Evolutionary conservation across 306 rosid genomes (phyloP), one percentile per base, ranked within the genome.

Genomic region (Fragaria ananassa): DNA sequence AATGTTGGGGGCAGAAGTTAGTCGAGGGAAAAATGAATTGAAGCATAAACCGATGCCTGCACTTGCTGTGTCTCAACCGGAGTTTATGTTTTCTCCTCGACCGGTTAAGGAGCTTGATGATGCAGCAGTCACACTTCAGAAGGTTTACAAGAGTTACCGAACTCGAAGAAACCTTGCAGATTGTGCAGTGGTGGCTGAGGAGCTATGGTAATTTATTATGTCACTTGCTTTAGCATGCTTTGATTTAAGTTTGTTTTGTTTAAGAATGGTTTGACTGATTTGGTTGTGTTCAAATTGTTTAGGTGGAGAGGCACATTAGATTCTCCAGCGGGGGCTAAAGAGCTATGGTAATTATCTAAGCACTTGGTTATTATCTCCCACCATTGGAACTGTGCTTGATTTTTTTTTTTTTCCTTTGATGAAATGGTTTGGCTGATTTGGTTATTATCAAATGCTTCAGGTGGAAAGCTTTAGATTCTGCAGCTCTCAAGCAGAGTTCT

Each of bases 161-260:
- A 93, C 98, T 0, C 50, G 98, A 74, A 90, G 98, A 74, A 93
- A 91, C 79, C 97, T 93, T 60, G 98, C 98, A 3, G 98, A 93
- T 76, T 93, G 98, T 83, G 98, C 96, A 0, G 98, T 93, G 35
- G 91, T 93, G 18, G 92, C 86, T 57, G 97, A 93, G 76, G 98
- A 93, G 76, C 83, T 93, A 51, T 93, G 99, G 98, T 93, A 67
- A 34, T 35, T 10, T 64, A 64, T 34, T 9, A 18, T 79, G 92
- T 87, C n/a, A 49, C 53, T 10, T 42, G 57, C 3, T 46, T 51
- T 8, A 29, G 61, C 21, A 21, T 21, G 61, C 29, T 54, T 54
- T 4, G 15, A 6, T 60, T 11, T 60, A 12, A 23, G 66, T 10
- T 60, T 27, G 39, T 0, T 12, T 27, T 29, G 17, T 0, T 27